Base-by-base conservation (phyloP, 345 rosid genomes). In the Euphorbia lathyris region DNA sequence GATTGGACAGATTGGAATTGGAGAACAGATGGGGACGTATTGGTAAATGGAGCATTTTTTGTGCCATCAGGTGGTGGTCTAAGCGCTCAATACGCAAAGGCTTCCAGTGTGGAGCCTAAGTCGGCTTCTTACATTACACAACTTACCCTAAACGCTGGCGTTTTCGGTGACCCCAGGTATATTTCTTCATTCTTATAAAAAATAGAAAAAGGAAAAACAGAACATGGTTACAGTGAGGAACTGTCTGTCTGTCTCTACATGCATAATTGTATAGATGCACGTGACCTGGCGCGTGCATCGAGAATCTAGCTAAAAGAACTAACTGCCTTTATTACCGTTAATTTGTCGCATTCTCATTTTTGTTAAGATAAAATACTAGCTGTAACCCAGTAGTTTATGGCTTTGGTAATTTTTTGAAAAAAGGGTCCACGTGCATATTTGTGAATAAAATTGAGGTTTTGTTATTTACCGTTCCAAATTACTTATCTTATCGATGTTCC, bases 1-100 rank as follows among this genome's bases (percentile, higher is more conserved):
- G 85, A 85, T 0, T 92, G 98, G 99, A 11, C 66, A 4, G 81
- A 19, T 19, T 96, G 99, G 99, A 96, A 96, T 71, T 96, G 99
- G 99, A 86, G 97, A 27, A 90, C 96, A 20, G 98, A 90, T 3
- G 96, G 97, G 64, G 99, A 96, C 79, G 13, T 90, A 2, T 72
- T 96, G 93, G 75, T 86, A 63, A 96, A 96, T 69, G 98, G 99
- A 10, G 99, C 99, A 0, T 96, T 82, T 74, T 96, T 93, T 14
- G 96, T 92, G 61, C 98, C 99, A 5, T 96, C 99, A 5, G 99
- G 99, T 0, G 87, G 74, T 4, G 97, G 95, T 4, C 16, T 84
- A 9, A 79, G 87, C 13, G 76, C 79, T 0, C 94, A 82, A 32
- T 96, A 86, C 38, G 84, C 88, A 0, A 81, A 68, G 83, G 99